Evolutionary conservation across 2,329 filamentous ascomycete genomes (phyloP), one percentile per base, ranked within the genome.

Genomic region (Exserohilum turcica): DNA sequence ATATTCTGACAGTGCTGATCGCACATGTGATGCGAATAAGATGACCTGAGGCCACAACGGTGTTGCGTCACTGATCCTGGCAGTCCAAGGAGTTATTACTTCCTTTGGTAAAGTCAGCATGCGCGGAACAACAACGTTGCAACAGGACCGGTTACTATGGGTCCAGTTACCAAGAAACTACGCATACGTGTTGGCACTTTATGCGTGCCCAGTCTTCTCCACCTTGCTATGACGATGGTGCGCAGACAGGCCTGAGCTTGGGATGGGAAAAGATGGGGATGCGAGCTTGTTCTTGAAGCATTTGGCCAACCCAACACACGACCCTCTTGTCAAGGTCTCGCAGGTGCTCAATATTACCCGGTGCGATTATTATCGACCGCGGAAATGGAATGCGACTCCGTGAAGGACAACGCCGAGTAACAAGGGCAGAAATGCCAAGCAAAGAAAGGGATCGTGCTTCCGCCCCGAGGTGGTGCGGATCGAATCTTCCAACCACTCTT

Each of bases 211-310:
- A 27, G 31, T 35, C 15, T 40, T 35, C 19, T 27, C 6, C 31
- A 31, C 31, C 8, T 18, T 44, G 42, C 42, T 35, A 44, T 44
- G 42, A 44, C 31, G 42, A 44, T 44, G 15, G n/a, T 44, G 42
- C 31, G n/a, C 42, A 24, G 19, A 12, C 13, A 19, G 19, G 31
- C 42, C 19, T 35, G 19, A 44, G 31, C 31, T 35, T 27, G 31
- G 31, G n/a, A 27, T 16, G 18, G 27, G 31, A 44, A 29, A 24
- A 33, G 8, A 18, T 44, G 19, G 19, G 9, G 19, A 35, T 33
- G 31, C 12, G n/a, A 28, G 7, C 19, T 35, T 44, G 12, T 19
- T 18, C n/a, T 19, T 35, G 18, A n/a, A 32, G 3, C 10, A 33
- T 21, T 7, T 24, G 12, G 21, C 9, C 15, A 29, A 9, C 38